These are phyloP conservation scores for Podospora fimiseda DNA, from an alignment of 495 filamentous ascomycete genomes.

Conservation along the genomic window DNA sequence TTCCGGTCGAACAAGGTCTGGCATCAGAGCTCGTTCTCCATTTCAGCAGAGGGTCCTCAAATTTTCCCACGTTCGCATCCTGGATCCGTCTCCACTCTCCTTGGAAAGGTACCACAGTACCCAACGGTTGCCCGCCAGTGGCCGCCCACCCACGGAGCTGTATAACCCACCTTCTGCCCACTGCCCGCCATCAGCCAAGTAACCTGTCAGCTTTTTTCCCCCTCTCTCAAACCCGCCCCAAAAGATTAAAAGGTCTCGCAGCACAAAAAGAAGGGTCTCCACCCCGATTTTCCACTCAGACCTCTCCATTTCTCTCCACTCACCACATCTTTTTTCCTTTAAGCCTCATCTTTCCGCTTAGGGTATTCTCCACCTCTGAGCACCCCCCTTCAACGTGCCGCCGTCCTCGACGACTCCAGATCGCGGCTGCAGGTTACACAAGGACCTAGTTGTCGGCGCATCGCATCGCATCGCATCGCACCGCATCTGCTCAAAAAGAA, in stretches of 20 bases:
- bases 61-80: conserved; percentile 17
- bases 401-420: conserved; percentile 14
- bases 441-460: conserved; percentile 9
- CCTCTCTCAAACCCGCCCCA: conserved; percentile 17
- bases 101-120: conserved; percentile 7
- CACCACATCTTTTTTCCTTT: conserved; percentile 25
- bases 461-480: conserved; percentile 12
- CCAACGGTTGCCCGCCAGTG: conserved; percentile 22
- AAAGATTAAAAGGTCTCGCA: conserved; percentile 26
- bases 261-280: conserved; percentile 27
- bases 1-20: conserved; percentile 2
- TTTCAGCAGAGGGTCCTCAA: conserved; percentile 8
- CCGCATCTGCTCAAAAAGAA: neutral
- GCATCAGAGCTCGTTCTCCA: conserved; percentile 1
- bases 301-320: conserved; percentile 34
- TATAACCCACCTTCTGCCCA: conserved; percentile 19
- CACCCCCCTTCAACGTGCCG: conserved; percentile 12
- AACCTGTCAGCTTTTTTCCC: conserved; percentile 19
- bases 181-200: conserved; percentile 27
- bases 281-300: conserved; percentile 30
- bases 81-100: conserved; percentile 12
- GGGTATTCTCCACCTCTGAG: conserved; percentile 25
- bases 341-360: conserved; percentile 32
- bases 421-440: conserved; percentile 19
- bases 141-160: conserved; percentile 3